Evolutionary conservation across 2,329 filamentous ascomycete genomes (phyloP), one percentile per base, ranked within the genome.

Genomic region (Uncinocarpus reesii): DNA sequence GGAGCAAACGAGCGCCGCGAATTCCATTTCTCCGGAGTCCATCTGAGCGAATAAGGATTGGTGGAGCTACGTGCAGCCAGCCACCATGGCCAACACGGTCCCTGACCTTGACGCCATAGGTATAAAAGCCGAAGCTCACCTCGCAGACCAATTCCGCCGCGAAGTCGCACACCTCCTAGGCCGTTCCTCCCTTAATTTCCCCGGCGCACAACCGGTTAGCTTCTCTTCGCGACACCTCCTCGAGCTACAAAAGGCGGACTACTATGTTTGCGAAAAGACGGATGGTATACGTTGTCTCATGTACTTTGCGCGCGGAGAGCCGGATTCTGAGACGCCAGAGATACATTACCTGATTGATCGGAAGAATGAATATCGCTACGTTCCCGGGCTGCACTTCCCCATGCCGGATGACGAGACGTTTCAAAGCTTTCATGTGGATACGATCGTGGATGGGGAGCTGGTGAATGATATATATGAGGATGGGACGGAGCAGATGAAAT

Each of bases 251-350:
- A 75, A 76, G 50, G 75, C 84, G 61, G 92, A 96, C 67, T 98
- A 96, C 71, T 98, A 89, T 64, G 84, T 98, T 55, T 95, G 90
- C 73, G 92, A 98, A 69, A 98, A 98, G 71, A 95, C 90, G 1
- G 92, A 98, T 63, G 92, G 92, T 47, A 86, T 96, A 54, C 81
- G 92, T 54, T 95, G 93, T 65, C 78, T 98, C n/a, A 78, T 98
- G 55, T 96, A 93, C 72, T 80, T 92, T 55, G 87, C 86, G 43
- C 62, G 63, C 48, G 66, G 65, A 4, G 68, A 71, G 31, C 61
- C 62, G 16, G 65, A 72, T 6, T 82, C 83, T 61, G 71, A 72
- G 20, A 75, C 80, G 35, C 63, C 71, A 4, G 87, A 93, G 63
- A 77, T 82, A 20, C 85, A 92, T 62, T 95, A 95, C 70, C 76